Evolutionary conservation across 176 grass and related monocot genomes (phyloP), one percentile per base, ranked within the genome.

Genomic region (Lolium multiflorum): DNA sequence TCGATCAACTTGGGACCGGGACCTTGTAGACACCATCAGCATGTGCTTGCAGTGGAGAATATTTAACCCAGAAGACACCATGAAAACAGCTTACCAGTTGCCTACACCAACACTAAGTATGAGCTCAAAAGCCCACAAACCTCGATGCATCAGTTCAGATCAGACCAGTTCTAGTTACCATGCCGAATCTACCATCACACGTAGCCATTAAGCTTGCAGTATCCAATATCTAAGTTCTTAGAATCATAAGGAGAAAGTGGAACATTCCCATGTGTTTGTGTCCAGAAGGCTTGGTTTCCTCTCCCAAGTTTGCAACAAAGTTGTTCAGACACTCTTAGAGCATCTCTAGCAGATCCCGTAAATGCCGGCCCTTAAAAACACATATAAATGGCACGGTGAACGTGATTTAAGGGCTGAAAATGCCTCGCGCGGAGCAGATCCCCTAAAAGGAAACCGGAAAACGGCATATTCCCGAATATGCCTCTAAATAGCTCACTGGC

Each of bases 21-120:
- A 16, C 84, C 54, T 68, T 72, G 31, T 71, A 21, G 7, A 80
- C 38, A 79, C 74, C 64, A 79, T 79, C 76, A 80, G 64, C 76
- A 79, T 61, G 47, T 79, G 50, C 76, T 61, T 66, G 66, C 25
- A 86, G 15, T n/a, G 59, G 26, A 55, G 76, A 61, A 38, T 18
- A 56, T 17, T 80, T 80, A 14, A 80, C 55, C 35, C 25, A 55
- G 38, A 80, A 26, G 55, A 46, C 38, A 71, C 68, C 68, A 71
- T 46, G 68, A 13, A 68, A 85, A 46, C 38, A 79, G 10, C 50
- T 84, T 79, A 55, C 52, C 38, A 59, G 51, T 72, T 72, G 41
- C 76, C 51, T 71, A 60, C 65, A 38, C 52, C 52, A n/a, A 11
- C 66, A 73, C n/a, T 14, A 22, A 47, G 70, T 21, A 7, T 47